Conservation (phyloP, 1,284 basidiomycete species). For the Trichosporon inkin region DNA sequence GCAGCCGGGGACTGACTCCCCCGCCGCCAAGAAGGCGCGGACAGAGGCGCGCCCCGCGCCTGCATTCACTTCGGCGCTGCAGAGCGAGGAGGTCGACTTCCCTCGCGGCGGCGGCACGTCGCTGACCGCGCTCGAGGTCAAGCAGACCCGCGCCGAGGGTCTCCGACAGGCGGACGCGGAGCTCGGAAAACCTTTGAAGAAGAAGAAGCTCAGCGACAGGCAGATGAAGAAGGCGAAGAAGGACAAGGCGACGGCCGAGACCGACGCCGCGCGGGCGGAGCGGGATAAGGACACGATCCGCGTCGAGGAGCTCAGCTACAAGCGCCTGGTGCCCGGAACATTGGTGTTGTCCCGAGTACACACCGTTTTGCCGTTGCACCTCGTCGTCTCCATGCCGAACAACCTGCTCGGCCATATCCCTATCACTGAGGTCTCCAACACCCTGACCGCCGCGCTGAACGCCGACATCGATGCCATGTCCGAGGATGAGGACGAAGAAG, state of each 20-base stretch:
- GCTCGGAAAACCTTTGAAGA: constrained; percentile 42
- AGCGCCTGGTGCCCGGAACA: constrained; percentile 81
- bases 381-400: constrained; percentile 89
- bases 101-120: constrained; percentile 73
- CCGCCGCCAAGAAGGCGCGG: constrained; percentile 19
- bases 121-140: constrained; percentile 87
- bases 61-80: constrained; percentile 50
- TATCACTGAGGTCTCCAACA: constrained; percentile 86
- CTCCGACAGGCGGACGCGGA: constrained; percentile 77
- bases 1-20: constrained; percentile 15
- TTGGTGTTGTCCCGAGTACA: constrained; percentile 82
- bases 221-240: constrained; percentile 51
- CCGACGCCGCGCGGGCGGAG: constrained; percentile 53
- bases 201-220: constrained; percentile 35
- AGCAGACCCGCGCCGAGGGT: constrained; percentile 77
- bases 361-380: constrained; percentile 79
- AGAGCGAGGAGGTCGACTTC: constrained; percentile 81
- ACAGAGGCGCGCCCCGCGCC: constrained; percentile 34
- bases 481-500: constrained; percentile 51
- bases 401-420: constrained; percentile 93
- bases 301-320: constrained; percentile 90
- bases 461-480: constrained; percentile 43
- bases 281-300: constrained; percentile 48
- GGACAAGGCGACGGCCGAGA: constrained; percentile 50
- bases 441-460: constrained; percentile 65